phyloP scores from a whole-genome alignment of 257 asterid genomes.

The Salvia miltiorrhiza region DNA sequence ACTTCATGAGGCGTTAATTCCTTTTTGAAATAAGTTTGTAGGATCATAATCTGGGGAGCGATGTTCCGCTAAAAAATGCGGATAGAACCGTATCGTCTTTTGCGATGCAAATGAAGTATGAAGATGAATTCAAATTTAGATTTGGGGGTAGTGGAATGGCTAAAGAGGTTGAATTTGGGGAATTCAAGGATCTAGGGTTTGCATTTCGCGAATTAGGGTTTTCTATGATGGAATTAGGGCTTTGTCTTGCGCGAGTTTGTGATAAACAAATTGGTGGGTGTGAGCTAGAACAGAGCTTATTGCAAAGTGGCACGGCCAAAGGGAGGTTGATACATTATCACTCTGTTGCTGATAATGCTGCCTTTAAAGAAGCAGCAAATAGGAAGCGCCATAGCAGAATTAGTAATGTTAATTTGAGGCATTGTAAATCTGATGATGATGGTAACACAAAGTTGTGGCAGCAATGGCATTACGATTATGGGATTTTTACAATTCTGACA shows the following conservation, averaged over 20 bases:
- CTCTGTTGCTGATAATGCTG: constrained; percentile 47
- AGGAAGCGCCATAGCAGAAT: constrained; percentile 23
- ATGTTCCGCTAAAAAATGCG: constrained; percentile 62
- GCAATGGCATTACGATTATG: constrained; percentile 97
- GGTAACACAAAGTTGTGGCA: constrained; percentile 58
- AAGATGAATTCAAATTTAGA: constrained; percentile 22
- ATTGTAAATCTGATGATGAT: constrained; percentile 12
- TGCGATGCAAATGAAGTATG: constrained; percentile 78
- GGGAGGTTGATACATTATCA: constrained; percentile 89
- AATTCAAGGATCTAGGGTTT: constrained; percentile 50
- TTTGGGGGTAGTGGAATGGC: constrained; percentile 3
- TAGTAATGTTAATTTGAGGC: constrained; percentile 9
- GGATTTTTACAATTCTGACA: constrained; percentile 70
- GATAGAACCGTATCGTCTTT: constrained; percentile 81
- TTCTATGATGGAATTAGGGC: constrained; percentile 77
- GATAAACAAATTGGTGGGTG: constrained; percentile 55
- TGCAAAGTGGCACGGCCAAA: constrained; percentile 69
- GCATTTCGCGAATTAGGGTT: constrained; percentile 58
- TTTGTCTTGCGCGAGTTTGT: constrained; percentile 66
- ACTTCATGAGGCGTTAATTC: neutral
- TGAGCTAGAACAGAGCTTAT: constrained; percentile 73
- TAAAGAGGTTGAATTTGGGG: constrained; percentile 24
- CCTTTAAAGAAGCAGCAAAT: constrained; percentile 38
- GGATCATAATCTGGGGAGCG: constrained; percentile 89
- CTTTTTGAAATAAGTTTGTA: constrained; percentile 24